Conservation (phyloP, 2,329 filamentous ascomycete genomes). For the Nemania sp. region DNA sequence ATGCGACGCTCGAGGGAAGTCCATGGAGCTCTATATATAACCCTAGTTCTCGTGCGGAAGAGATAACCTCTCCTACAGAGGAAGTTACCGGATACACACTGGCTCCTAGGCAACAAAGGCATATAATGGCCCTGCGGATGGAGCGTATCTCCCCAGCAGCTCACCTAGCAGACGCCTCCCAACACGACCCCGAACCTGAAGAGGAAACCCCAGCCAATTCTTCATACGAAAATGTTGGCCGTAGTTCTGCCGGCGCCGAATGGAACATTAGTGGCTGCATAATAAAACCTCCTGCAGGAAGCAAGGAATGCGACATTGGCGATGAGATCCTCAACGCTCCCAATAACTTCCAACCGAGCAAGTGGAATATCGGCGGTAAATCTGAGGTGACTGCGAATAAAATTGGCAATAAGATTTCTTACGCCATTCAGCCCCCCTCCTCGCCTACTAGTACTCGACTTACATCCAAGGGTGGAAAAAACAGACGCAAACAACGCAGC, state of each 20-base stretch:
- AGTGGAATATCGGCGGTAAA: not conserved
- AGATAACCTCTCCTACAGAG: not conserved
- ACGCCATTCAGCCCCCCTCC: not conserved
- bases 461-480: not conserved
- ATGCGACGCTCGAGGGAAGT: not conserved
- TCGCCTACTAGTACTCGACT: constrained; percentile 3
- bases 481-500: too few species aligned
- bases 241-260: not conserved
- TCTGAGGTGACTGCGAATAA: not conserved
- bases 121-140: not conserved
- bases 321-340: not conserved
- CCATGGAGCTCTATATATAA: not conserved
- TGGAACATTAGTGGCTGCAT: too few species aligned
- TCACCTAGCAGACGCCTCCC: not conserved
- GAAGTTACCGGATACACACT: constrained; percentile 1
- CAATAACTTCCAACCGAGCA: not conserved
- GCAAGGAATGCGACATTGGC: not conserved
- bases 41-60: not conserved
- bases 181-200: not conserved
- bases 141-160: not conserved
- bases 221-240: not conserved
- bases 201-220: not conserved
- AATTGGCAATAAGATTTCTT: not conserved
- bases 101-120: constrained; percentile 1
- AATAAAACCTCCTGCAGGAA: constrained; percentile 8